A percentile compares a stretch with the other conserved stretches of the same genome.
Evolutionary conservation across 208 protist genomes (phyloP).

Genomic region (Acanthamoeba sp.): DNA sequence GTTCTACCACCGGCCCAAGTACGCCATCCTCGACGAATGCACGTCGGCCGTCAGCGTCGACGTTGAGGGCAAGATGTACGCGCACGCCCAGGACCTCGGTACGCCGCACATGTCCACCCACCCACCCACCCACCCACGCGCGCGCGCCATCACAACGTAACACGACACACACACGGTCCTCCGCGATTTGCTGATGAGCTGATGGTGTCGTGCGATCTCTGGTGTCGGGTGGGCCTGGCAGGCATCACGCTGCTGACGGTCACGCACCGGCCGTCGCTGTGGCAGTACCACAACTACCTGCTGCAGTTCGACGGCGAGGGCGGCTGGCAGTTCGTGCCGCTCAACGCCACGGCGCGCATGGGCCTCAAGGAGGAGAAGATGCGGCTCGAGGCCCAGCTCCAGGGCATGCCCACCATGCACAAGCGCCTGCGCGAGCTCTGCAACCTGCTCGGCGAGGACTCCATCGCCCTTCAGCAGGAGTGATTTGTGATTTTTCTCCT

Average conservation of each 20-base stretch:
- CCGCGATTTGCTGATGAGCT: no score
- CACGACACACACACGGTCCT: neutral
- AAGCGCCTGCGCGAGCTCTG: conserved; percentile 51
- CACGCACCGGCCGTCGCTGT: conserved; percentile 86
- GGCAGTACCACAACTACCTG: conserved; percentile 84
- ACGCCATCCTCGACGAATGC: conserved; percentile 87
- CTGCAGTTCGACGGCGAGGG: conserved; percentile 82
- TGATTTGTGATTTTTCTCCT: no score
- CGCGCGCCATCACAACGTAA: no score
- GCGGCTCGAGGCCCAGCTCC: conserved; percentile 44
- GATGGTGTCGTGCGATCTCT: neutral
- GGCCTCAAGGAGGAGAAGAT: conserved; percentile 46
- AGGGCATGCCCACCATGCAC: conserved; percentile 57
- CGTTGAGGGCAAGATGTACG: conserved; percentile 85
- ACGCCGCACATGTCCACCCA: neutral
- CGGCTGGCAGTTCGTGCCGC: conserved; percentile 58
- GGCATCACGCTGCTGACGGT: conserved; percentile 87
- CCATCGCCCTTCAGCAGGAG: conserved; percentile 22
- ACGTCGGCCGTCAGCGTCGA: conserved; percentile 84
- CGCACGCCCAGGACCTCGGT: conserved; percentile 71
- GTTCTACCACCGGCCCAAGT: conserved; percentile 84
- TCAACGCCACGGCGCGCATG: conserved; percentile 36
- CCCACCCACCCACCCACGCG: no score
- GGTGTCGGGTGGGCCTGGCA: neutral
- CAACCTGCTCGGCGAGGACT: conserved; percentile 58